Base-by-base conservation (phyloP, 2,329 filamentous ascomycete genomes). In the Aspergillus sp. region DNA sequence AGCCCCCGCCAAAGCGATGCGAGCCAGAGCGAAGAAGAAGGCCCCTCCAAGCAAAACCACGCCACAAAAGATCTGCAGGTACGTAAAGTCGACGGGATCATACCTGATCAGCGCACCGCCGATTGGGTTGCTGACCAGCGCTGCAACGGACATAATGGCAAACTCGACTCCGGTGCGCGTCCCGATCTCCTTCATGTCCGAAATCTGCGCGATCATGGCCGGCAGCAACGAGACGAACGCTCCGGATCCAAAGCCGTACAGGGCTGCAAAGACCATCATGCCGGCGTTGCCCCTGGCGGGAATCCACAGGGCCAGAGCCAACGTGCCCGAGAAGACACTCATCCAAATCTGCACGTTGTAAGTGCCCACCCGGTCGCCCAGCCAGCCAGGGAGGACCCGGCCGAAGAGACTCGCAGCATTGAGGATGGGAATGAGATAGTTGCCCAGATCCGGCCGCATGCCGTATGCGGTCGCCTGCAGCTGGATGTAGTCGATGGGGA, bases 391-490 rank as follows among this genome's bases (percentile, higher is more conserved):
- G 10, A 75, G 53, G 0, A 68, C 73, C n/a, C 73, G 71, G 31
- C 73, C 73, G 49, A 74, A 69, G 39, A 74, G 67, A 57, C 9
- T 55, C 12, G 74, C 72, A 0, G 77, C 82, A 63, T 85, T 85
- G 18, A 87, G 69, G 32, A 87, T 81, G 0, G 83, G 71, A 42
- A 86, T 70, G 9, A 86, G 74, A 65, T 86, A 86, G 16, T 74
- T 71, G 2, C 82, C 78, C 2, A 87, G 71, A n/a, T 72, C 65
- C 1, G 63, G 22, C 1, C 77, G 78, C 79, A 86, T 85, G 56
- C 84, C 84, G 58, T 80, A 75, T 5, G 70, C 64, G 52, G 77
- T 68, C 0, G 81, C 84, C 61, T 83, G 70, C 1, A 79, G 70
- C 46, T 80, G 77, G 51, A 83, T 71, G 60, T 80, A 86, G 60